Evolutionary conservation across 495 filamentous ascomycete species (phyloP).

Genomic region (Astrothelium subdiscretum): DNA sequence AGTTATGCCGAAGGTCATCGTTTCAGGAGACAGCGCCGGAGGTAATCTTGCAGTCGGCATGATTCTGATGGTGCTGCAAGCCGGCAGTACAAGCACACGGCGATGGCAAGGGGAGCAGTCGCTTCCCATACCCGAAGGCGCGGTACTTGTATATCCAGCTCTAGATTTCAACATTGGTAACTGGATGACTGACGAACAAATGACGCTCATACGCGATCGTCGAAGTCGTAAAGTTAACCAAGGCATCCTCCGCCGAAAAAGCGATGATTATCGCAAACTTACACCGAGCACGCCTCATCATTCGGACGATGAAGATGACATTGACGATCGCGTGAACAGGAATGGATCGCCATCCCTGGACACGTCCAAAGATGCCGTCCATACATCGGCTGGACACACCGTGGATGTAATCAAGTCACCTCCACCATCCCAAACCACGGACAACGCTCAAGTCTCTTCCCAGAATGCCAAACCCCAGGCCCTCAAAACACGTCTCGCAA

Average conservation of each 20-base stretch:
- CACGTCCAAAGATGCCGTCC: not conserved
- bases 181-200: slow-evolving; percentile 98
- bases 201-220: slow-evolving; percentile 82
- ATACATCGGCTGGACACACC: not conserved
- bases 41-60: slow-evolving; percentile 79
- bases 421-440: not conserved
- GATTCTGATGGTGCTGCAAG: slow-evolving; percentile 78
- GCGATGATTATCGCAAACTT: slow-evolving; percentile 50
- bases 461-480: slow-evolving; percentile 42
- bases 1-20: slow-evolving; percentile 56
- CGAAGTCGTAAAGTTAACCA: slow-evolving; percentile 64
- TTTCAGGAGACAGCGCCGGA: slow-evolving; percentile 88
- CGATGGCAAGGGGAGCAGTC: slow-evolving; percentile 45
- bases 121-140: slow-evolving; percentile 66
- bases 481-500: slow-evolving; percentile 78
- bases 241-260: slow-evolving; percentile 65
- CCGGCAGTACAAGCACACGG: slow-evolving; percentile 42
- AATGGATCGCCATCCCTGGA: not conserved
- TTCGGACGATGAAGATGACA: slow-evolving; percentile 28
- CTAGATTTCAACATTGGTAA: slow-evolving; percentile 96
- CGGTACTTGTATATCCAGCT: slow-evolving; percentile 78
- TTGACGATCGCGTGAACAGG: slow-evolving; percentile 12
- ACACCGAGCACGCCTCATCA: slow-evolving; percentile 37
- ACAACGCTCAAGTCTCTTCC: not conserved
- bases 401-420: slow-evolving; percentile 38